Evolutionary conservation across 2,329 filamentous ascomycete genomes (phyloP).

Genomic region (Cadophora luteo-olivacea): DNA sequence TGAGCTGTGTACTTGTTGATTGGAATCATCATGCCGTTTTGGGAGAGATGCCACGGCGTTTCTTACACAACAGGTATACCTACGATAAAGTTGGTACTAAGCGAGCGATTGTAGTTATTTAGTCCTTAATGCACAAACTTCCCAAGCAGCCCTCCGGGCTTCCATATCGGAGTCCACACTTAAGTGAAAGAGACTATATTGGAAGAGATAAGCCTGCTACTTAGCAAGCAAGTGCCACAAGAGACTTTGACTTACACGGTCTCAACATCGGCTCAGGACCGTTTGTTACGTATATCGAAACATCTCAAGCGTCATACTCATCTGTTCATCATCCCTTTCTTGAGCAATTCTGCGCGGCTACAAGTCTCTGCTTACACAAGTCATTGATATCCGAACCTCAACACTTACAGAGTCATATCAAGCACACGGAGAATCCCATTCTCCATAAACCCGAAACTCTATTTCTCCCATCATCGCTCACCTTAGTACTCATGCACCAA

Average conservation of each 20-base stretch:
- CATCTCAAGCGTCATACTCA: too few relatives aligned
- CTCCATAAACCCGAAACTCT: background rate
- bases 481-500: background rate
- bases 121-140: background rate
- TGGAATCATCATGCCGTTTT: background rate
- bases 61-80: background rate
- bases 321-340: too few relatives aligned
- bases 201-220: too few relatives aligned
- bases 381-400: background rate
- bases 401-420: background rate
- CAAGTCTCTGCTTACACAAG: background rate
- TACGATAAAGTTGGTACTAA: background rate
- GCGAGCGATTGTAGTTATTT: background rate
- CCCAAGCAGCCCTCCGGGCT: background rate
- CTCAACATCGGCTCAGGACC: too few relatives aligned
- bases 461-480: background rate
- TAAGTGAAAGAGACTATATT: too few relatives aligned
- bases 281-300: too few relatives aligned
- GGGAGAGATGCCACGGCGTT: background rate
- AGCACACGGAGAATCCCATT: background rate
- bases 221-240: too few relatives aligned
- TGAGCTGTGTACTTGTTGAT: background rate
- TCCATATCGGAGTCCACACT: background rate
- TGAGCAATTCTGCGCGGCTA: too few relatives aligned
- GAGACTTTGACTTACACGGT: too few relatives aligned